Evolutionary conservation across 768 basidiomycete genomes (phyloP), one percentile per base, ranked within the genome.

Genomic region (Rhodosporidiobolus sp.): DNA sequence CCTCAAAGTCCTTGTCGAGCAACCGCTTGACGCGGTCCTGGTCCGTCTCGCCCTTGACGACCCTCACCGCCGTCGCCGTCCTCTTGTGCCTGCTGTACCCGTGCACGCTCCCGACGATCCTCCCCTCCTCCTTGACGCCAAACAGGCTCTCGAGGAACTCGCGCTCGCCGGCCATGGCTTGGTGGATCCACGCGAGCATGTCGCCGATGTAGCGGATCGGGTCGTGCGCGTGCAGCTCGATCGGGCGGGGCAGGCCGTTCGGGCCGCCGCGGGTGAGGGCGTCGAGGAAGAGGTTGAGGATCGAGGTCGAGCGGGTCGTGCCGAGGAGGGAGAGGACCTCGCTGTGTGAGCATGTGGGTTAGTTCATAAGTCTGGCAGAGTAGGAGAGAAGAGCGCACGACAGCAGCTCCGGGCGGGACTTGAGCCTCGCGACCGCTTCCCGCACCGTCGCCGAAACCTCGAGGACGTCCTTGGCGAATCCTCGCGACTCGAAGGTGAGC

Each of bases 181-280:
- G 95, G 81, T 99, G 95, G 1, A 97, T 88, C 95, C 95, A 97
- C 0, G 94, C 95, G 14, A 98, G 87, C 91, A 98, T 98, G 81
- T 98, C 95, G 22, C 96, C 96, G 22, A 95, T 88, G 79, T 99
- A 99, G 45, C 95, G 88, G 75, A 93, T 86, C 0, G 96, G 95
- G 80, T 99, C 96, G 77, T 99, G 96, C 0, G 96, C 96, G 78
- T 99, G 96, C 6, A 99, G 84, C 80, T 98, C 96, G 73, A 99
- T 98, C 1, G 95, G 92, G 10, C 94, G 86, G 19, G 94, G 92
- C 12, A 72, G 63, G 1, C 76, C 53, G 90, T 92, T 52, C 88
- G 89, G 2, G 88, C 90, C 3, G 11, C 94, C 94, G 20, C 91
- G 86, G 0, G 94, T 97, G 16, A 98, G 84, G 0, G 94, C 61